These are phyloP conservation scores for Leucosporidium yakuticum DNA, from an alignment of 768 basidiomycete genomes.

Conservation along the genomic window DNA sequence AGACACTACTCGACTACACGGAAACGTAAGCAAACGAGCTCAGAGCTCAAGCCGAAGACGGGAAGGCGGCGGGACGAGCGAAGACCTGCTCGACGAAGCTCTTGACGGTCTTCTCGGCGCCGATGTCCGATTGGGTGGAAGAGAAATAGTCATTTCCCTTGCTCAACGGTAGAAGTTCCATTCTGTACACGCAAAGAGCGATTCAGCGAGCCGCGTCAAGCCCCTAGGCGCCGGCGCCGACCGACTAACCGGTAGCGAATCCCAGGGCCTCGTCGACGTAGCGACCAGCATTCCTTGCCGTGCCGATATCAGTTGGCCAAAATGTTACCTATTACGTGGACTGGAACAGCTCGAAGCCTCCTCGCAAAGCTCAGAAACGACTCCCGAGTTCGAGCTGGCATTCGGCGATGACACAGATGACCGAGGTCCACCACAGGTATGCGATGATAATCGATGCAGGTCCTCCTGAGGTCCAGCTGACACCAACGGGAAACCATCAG, in stretches of 20 bases:
- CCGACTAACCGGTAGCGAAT: background rate
- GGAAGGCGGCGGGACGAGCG: too few relatives aligned
- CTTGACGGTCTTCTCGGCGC: too few relatives aligned
- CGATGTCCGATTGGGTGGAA: too few relatives aligned
- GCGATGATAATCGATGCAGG: background rate
- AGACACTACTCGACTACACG: too few relatives aligned
- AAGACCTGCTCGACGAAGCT: too few relatives aligned
- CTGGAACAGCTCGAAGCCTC: background rate
- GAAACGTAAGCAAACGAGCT: too few relatives aligned
- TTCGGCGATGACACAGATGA: background rate
- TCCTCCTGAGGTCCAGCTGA: background rate
- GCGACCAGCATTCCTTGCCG: background rate
- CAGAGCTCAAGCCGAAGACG: too few relatives aligned
- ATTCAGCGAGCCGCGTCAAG: too few relatives aligned
- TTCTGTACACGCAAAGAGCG: too few relatives aligned
- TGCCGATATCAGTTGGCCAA: background rate
- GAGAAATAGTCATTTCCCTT: too few relatives aligned
- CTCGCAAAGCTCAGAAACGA: background rate
- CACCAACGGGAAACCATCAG: too few relatives aligned
- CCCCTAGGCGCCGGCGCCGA: too few relatives aligned
- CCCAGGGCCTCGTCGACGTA: conserved; percentile 1
- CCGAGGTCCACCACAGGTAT: background rate
- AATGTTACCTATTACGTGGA: background rate
- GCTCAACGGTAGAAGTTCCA: background rate
- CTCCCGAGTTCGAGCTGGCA: background rate